Evolutionary conservation across 2,329 filamentous ascomycete species (phyloP), one percentile per base, ranked within the genome.

Genomic region (Passalora sequoiae): DNA sequence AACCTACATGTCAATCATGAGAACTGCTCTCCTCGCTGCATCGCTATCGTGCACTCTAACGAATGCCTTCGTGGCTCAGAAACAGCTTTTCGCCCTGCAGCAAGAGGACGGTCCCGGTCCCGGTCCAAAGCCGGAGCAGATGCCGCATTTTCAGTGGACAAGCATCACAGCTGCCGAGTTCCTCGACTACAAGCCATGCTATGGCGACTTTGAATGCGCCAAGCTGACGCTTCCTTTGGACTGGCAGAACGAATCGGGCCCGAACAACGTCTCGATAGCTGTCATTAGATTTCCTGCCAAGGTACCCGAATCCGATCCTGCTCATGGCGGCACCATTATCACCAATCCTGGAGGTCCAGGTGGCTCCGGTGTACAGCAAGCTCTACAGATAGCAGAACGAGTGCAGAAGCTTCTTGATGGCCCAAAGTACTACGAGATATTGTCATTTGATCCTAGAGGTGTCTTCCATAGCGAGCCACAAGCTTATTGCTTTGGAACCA

Each of bases 221-320:
- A 64, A 69, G 4, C 58, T 76, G 2, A 59, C 66, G 24, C 66
- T 75, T 0, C 73, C 72, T 0, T 65, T 75, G 53, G 69, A 66
- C 44, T 58, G 54, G 49, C 60, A 36, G 54, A 51, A 54, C 21
- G 24, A 22, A 3, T 44, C 46, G 2, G 48, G 44, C 36, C 42
- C 46, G 4, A 39, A 51, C 31, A 54, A 43, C 22, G 59, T 72
- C 16, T 64, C 62, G 2, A 47, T 75, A 15, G 71, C 71, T 2
- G 53, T 75, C 9, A 62, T 67, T 8, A 68, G 67, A 27, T 57
- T 71, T 4, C 69, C 73, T 0, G 71, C 71, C 4, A 67, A 57
- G 20, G 58, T 69, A 1, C 46, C 56, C 1, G 54, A 62, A 9
- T 58, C 65, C 3, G 69, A 74, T 53, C 57, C 49, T 5, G 47